Conservation (phyloP, 2,329 filamentous ascomycete species). For the Trichoderma guizhouense region DNA sequence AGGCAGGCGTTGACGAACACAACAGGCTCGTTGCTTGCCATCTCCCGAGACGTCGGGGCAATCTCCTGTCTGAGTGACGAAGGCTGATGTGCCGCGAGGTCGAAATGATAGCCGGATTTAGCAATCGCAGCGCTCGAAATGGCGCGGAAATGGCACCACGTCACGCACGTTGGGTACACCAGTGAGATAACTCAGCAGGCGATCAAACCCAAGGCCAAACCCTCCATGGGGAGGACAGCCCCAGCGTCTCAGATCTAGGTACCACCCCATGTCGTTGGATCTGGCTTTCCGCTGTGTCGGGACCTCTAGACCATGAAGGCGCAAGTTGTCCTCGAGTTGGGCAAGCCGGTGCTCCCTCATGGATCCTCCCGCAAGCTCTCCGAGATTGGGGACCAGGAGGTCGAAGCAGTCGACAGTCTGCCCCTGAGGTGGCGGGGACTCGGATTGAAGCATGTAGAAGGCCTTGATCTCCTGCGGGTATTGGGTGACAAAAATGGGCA, state of each 20-base stretch:
- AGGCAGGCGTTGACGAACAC: constrained; percentile 21
- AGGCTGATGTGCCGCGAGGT: neutral
- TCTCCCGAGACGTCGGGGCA: constrained; percentile 19
- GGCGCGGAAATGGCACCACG: constrained; percentile 81
- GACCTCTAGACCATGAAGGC: constrained; percentile 58
- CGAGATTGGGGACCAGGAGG: constrained; percentile 78
- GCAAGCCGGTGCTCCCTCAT: constrained; percentile 79
- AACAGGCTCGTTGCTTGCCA: constrained; percentile 14
- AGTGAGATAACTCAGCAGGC: constrained; percentile 77
- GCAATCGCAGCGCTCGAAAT: constrained; percentile 60
- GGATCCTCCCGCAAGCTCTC: constrained; percentile 84
- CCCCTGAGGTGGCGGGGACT: constrained; percentile 28
- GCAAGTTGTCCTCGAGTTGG: constrained; percentile 68
- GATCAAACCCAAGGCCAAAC: constrained; percentile 87
- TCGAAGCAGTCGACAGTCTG: constrained; percentile 85
- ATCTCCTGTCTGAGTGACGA: constrained; percentile 14
- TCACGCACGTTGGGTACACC: constrained; percentile 82
- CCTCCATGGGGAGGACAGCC: constrained; percentile 90
- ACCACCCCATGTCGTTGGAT: constrained; percentile 65
- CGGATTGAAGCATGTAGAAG: constrained; percentile 63
- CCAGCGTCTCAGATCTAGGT: constrained; percentile 81
- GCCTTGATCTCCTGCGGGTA: constrained; percentile 89
- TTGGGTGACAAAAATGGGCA: constrained; percentile 86
- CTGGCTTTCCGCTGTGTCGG: constrained; percentile 29
- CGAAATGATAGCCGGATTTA: constrained; percentile 29